Evolutionary conservation across 1,284 basidiomycete species (phyloP).

Genomic region (Leccinum angustisporum): DNA sequence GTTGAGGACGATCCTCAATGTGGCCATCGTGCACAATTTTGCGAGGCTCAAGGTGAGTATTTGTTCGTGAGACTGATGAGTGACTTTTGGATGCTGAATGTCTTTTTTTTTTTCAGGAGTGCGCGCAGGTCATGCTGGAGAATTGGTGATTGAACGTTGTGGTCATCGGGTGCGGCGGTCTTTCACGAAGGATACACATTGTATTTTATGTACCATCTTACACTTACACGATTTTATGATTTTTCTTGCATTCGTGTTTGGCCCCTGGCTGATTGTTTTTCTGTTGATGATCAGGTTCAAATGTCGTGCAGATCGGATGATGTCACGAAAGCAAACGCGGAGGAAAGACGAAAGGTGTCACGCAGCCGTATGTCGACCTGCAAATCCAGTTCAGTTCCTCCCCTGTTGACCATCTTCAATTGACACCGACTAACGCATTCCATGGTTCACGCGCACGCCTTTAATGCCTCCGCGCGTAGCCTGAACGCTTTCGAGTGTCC

Average conservation of each 20-base stretch:
- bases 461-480: too few species aligned
- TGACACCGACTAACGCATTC: too few species aligned
- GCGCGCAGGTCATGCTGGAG: conserved; percentile 48
- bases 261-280: neutral
- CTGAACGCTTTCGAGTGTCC: too few species aligned
- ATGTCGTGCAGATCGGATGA: too few species aligned
- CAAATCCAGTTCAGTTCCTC: too few species aligned
- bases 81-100: conserved; percentile 10
- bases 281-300: too few species aligned
- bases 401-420: too few species aligned
- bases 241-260: neutral
- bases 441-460: too few species aligned
- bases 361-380: too few species aligned
- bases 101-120: conserved; percentile 44
- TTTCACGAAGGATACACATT: neutral
- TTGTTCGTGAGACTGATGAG: neutral
- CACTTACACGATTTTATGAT: neutral
- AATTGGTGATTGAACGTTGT: conserved; percentile 38
- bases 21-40: conserved; percentile 73
- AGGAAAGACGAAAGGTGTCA: too few species aligned
- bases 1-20: conserved; percentile 78
- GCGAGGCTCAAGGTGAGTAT: conserved; percentile 59
- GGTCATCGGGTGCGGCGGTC: neutral
- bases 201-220: neutral
- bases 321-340: too few species aligned